Evolutionary conservation across 2,329 filamentous ascomycete species (phyloP), one percentile per base, ranked within the genome.

Genomic region (Ceratocystiopsis minuta): DNA sequence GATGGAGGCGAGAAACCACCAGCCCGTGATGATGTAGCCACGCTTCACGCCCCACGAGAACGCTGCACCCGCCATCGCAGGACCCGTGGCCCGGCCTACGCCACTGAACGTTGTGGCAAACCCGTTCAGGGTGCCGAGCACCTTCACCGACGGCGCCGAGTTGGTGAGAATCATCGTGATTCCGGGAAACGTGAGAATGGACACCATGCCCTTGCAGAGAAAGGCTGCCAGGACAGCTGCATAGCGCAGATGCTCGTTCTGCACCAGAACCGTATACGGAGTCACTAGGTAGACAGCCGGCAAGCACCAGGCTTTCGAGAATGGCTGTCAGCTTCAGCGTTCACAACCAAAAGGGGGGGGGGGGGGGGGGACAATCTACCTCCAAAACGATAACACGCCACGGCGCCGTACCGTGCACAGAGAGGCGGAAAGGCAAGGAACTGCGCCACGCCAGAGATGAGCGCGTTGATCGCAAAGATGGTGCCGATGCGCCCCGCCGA

Each of bases 111-210:
- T 81, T 0, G 87, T 94, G 0, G 85, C 87, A 46, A 94, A 76
- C 3, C 88, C 90, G 53, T 96, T 96, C 43, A 96, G 62, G 0
- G 87, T 95, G 1, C 86, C 87, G 6, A 96, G 69, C 11, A 93
- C 72, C 36, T 70, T 65, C 15, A 94, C 63, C 42, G 79, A 86
- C 1, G 68, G 61, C 5, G 85, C 85, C 11, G 79, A 84, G 60
- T 95, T 95, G 24, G 87, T 95, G 34, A 96, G 70, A 38, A 96
- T 66, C 51, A 96, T 95, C 6, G 84, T 93, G 20, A 73, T 79
- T 53, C 83, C 90, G 0, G 90, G 88, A 56, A 95, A 95, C 1
- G 80, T 80, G 53, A 95, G 79, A 48, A 92, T 90, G 45, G 78
- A 75, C 34, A 71, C 73, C 42, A 81, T 69, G 11, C 80, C 78